These are phyloP conservation scores for Colletotrichum incanum DNA, from an alignment of 2,329 filamentous ascomycete species.

Conservation along the genomic window DNA sequence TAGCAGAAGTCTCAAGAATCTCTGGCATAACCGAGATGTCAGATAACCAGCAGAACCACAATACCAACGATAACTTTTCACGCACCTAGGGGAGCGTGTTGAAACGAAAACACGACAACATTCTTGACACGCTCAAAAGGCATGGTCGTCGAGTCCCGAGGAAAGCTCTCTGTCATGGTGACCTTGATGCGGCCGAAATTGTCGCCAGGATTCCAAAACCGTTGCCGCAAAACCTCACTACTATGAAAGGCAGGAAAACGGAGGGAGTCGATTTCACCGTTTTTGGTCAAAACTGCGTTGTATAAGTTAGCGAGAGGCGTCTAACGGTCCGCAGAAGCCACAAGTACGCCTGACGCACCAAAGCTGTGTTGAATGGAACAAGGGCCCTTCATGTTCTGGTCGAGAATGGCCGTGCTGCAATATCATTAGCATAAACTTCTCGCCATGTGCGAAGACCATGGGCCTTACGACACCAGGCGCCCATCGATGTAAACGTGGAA, in stretches of 20 bases:
- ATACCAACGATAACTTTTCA: slow-evolving; percentile 28
- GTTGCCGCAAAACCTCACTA: slow-evolving; percentile 75
- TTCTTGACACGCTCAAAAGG: slow-evolving; percentile 80
- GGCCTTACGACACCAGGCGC: slow-evolving; percentile 70
- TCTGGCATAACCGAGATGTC: slow-evolving; percentile 58
- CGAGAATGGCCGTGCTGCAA: slow-evolving; percentile 65
- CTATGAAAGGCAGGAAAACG: slow-evolving; percentile 81
- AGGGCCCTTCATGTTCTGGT: slow-evolving; percentile 66
- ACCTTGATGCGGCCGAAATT: slow-evolving; percentile 83
- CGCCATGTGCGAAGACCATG: not conserved
- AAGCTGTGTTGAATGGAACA: slow-evolving; percentile 63
- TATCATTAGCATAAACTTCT: not conserved
- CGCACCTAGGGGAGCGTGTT: slow-evolving; percentile 84
- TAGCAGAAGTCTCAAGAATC: slow-evolving; percentile 79
- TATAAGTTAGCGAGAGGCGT: not conserved
- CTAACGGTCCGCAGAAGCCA: not conserved
- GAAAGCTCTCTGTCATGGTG: slow-evolving; percentile 81
- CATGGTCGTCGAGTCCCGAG: slow-evolving; percentile 64
- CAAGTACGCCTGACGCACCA: slow-evolving; percentile 50
- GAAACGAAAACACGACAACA: slow-evolving; percentile 84
- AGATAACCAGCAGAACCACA: not conserved
- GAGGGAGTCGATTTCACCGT: slow-evolving; percentile 73
- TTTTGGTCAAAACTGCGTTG: slow-evolving; percentile 66
- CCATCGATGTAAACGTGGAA: slow-evolving; percentile 80
- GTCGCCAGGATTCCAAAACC: slow-evolving; percentile 80